phyloP scores from a whole-genome alignment of 495 filamentous ascomycete species.

The Cercophora scortea region DNA sequence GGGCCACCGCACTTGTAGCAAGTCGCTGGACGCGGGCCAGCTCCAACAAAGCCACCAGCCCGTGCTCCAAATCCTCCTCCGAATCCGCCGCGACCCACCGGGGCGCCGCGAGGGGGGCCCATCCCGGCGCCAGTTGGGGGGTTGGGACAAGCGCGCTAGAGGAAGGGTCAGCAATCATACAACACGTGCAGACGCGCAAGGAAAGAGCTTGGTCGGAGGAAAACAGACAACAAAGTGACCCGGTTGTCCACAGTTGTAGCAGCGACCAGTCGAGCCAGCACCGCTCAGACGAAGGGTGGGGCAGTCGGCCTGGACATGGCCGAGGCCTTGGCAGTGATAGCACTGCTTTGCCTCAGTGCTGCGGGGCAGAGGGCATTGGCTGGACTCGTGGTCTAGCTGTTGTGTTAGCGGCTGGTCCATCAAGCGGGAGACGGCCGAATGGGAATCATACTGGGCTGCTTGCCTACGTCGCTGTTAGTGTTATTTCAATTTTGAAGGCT shows the following conservation, averaged over 20 bases:
- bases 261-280: conserved; percentile 67
- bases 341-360: conserved; percentile 99
- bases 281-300: conserved; percentile 91
- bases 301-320: conserved; percentile 98
- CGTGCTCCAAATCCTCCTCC: conserved; percentile 33
- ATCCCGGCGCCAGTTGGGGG: conserved; percentile 45
- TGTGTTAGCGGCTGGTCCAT: conserved; percentile 8
- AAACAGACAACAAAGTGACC: conserved; percentile 67
- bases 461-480: conserved; percentile 44
- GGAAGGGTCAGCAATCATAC: conserved; percentile 3
- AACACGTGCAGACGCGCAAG: not conserved
- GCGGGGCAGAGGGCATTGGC: conserved; percentile 89
- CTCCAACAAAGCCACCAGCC: conserved; percentile 53
- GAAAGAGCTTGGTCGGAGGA: not conserved
- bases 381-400: conserved; percentile 88
- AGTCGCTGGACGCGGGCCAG: conserved; percentile 69
- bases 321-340: conserved; percentile 98
- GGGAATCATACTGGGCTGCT: conserved; percentile 65
- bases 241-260: conserved; percentile 90
- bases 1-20: conserved; percentile 99
- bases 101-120: conserved; percentile 50
- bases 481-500: not conserved
- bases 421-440: conserved; percentile 16
- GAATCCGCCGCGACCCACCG: conserved; percentile 42
- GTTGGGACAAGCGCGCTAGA: conserved; percentile 76